Conservation (phyloP, 2,329 filamentous ascomycete genomes). For the Clonostachys chloroleuca region DNA sequence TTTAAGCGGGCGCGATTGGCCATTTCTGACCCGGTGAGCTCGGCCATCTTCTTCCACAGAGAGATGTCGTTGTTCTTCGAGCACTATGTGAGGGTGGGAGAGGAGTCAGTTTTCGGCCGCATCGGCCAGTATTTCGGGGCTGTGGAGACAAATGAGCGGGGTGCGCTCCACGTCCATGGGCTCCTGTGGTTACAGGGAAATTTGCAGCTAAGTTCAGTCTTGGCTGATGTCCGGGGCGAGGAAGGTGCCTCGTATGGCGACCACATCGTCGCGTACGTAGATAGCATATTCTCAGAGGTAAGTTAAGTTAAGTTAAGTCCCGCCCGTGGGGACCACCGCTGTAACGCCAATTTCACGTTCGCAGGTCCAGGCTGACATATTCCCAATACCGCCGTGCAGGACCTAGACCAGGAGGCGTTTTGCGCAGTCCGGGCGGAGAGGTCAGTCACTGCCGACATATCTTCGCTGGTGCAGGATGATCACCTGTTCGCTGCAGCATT, state of each 20-base stretch:
- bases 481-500: background rate
- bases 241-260: background rate
- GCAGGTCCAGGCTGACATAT: slow-evolving; percentile 1
- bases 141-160: slow-evolving; percentile 2
- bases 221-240: background rate
- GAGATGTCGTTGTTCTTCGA: background rate
- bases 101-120: background rate
- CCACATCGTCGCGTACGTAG: background rate
- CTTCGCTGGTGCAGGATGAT: background rate
- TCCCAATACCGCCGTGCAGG: no score
- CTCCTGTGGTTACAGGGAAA: slow-evolving; percentile 4
- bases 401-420: background rate
- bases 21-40: background rate
- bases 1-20: background rate
- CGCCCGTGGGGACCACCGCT: no score
- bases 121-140: slow-evolving; percentile 2
- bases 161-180: slow-evolving; percentile 1
- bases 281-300: background rate
- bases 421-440: background rate
- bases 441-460: background rate
- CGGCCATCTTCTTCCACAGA: background rate
- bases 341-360: background rate
- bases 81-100: background rate
- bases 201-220: background rate
- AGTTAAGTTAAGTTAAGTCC: no score